A percentile compares a stretch with the other conserved stretches of the same genome.
These are phyloP conservation scores for Prunus salicina DNA, from an alignment of 306 rosid species.

Conservation along the genomic window DNA sequence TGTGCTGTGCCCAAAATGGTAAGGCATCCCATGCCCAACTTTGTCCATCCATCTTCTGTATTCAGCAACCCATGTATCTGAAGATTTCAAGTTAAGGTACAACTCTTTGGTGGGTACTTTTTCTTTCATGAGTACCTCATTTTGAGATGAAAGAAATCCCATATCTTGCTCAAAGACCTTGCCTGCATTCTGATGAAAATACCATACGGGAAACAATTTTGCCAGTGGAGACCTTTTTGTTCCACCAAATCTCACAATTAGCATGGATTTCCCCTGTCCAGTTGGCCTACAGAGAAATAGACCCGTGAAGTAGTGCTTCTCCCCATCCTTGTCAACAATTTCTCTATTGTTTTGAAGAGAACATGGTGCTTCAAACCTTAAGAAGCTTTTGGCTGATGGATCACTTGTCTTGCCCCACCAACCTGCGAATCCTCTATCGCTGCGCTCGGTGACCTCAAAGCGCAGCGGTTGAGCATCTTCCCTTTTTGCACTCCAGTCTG, in stretches of 20 bases:
- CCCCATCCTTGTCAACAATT: conserved; percentile 54
- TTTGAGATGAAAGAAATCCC: conserved; percentile 96
- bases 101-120: conserved; percentile 83
- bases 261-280: conserved; percentile 95
- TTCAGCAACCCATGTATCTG: conserved; percentile 93
- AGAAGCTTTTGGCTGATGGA: conserved; percentile 44
- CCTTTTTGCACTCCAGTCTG: conserved; percentile 78
- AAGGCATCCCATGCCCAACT: conserved; percentile 98
- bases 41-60: conserved; percentile 97
- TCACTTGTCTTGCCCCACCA: conserved; percentile 77
- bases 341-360: conserved; percentile 83
- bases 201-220: conserved; percentile 82
- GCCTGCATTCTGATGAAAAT: conserved; percentile 88
- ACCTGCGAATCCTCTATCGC: conserved; percentile 90
- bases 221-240: conserved; percentile 51
- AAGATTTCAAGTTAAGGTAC: conserved; percentile 74
- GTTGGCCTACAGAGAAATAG: conserved; percentile 91
- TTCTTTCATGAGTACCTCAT: conserved; percentile 71
- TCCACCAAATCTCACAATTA: conserved; percentile 83
- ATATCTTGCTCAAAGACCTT: conserved; percentile 98
- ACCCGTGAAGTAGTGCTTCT: conserved; percentile 61
- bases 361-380: conserved; percentile 84
- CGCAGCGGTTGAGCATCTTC: conserved; percentile 79
- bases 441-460: conserved; percentile 75
- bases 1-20: conserved; percentile 88